phyloP scores from a whole-genome alignment of 371 early-diverging fungal genomes.

The Mucor saturninus region DNA sequence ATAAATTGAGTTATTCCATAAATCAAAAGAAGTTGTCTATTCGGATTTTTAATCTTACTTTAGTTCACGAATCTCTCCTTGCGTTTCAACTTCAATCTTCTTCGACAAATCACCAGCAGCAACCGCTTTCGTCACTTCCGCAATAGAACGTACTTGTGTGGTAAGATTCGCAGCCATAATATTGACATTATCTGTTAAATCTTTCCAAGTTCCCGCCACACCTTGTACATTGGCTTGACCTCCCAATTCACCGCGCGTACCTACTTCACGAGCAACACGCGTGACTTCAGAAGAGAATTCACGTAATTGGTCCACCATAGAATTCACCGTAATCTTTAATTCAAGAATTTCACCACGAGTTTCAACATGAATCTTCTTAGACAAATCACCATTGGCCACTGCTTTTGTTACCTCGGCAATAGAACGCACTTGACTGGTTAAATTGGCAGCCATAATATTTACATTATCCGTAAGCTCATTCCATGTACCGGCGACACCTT shows the following conservation, averaged over 20 bases:
- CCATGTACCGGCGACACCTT: conserved; percentile 54
- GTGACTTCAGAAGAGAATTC: conserved; percentile 51
- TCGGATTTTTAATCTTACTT: conserved; percentile 12
- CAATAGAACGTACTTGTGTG: conserved; percentile 35
- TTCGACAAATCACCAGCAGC: conserved; percentile 37
- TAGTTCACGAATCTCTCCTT: conserved; percentile 42
- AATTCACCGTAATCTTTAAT: conserved; percentile 36
- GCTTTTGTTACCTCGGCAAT: conserved; percentile 42
- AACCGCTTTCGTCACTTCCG: conserved; percentile 36
- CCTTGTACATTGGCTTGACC: conserved; percentile 47
- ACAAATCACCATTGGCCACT: conserved; percentile 35
- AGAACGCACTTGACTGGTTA: conserved; percentile 61
- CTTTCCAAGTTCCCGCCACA: conserved; percentile 48
- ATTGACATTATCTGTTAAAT: conserved; percentile 47
- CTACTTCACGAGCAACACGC: conserved; percentile 43
- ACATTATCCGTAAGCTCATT: conserved; percentile 53
- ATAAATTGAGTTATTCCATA: background rate
- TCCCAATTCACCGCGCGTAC: conserved; percentile 45
- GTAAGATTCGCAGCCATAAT: conserved; percentile 39
- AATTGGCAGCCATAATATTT: conserved; percentile 55
- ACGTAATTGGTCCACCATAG: conserved; percentile 44
- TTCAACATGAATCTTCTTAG: conserved; percentile 41
- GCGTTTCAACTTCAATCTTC: conserved; percentile 36
- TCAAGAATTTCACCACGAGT: conserved; percentile 41
- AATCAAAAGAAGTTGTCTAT: too few relatives aligned